Base-by-base conservation (phyloP, 371 early-diverging fungal species). In the Gilbertella persicaria region DNA sequence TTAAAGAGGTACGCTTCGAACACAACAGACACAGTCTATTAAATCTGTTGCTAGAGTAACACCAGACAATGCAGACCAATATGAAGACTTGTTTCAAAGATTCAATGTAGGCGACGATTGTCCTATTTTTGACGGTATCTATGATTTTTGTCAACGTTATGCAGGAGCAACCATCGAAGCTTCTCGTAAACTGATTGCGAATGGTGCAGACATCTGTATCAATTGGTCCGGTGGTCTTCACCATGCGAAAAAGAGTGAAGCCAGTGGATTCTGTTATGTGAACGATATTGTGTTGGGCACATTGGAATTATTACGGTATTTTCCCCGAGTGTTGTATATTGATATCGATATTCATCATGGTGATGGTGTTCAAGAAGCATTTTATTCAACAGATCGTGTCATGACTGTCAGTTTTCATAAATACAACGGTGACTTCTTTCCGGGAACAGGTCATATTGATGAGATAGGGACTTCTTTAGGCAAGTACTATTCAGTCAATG, bases 341-440 rank as follows among this genome's bases (percentile, higher is more conserved):
- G 98, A 97, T 60, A 95, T 96, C 59, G 98, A 97, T 66, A 89
- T 95, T 51, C 98, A 97, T 69, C 98, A 97, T 61, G 98, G 98
- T 19, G 98, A 97, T 64, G 98, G 96, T 36, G 98, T 97, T 4
- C 95, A 93, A 55, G 94, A 97, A 68, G 97, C 97, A 8, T 97
- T 97, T 64, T 91, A 92, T 53, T 78, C 83, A 16, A 89, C 90
- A 6, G 93, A 96, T 57, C 82, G 96, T 38, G 97, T 96, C 6
- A 88, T 95, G 88, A 96, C 96, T 0, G 88, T 94, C 9, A 91
- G 91, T 2, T 91, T 96, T 60, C 98, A 97, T 73, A 95, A 94
- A 73, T 95, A 93, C 72, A 93, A 93, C 50, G 94, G 92, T 33
- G 89, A 87, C 23, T 98, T 92, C 67, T 98, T 96, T 69, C 98